These are phyloP conservation scores for Neurospora intermedia DNA, from an alignment of 495 filamentous ascomycete genomes.

Conservation along the genomic window DNA sequence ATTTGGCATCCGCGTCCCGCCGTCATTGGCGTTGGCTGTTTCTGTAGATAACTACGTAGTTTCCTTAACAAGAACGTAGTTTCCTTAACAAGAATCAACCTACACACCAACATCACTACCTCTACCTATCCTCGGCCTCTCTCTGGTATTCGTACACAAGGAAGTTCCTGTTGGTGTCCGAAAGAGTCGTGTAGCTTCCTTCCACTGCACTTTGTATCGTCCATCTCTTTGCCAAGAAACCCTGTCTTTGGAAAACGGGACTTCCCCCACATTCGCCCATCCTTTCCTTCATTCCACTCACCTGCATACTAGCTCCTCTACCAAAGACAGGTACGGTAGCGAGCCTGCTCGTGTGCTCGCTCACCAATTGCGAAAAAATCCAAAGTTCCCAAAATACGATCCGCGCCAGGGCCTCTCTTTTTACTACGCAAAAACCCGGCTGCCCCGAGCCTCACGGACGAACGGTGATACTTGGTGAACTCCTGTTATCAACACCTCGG, in stretches of 20 bases:
- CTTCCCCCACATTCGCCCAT: not conserved
- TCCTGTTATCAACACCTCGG: not conserved
- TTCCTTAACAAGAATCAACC: not conserved
- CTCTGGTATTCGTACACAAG: not conserved
- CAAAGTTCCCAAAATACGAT: not conserved
- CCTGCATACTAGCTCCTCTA: not conserved
- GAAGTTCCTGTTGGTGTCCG: not conserved
- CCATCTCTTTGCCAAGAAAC: not conserved
- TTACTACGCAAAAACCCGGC: not conserved
- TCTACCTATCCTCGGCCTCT: not conserved
- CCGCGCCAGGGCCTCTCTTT: not conserved
- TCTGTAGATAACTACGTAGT: not conserved
- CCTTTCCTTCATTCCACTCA: not conserved
- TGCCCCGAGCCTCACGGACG: not conserved
- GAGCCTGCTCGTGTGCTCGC: not conserved
- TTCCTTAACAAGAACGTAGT: not conserved
- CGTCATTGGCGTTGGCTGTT: not conserved
- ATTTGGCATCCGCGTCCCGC: not conserved
- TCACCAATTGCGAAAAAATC: not conserved
- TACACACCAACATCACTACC: not conserved
- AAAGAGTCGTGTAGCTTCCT: not conserved
- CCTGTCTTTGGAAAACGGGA: not conserved
- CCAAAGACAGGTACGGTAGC: not conserved
- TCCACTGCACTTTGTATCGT: not conserved
- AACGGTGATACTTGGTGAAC: not conserved